phyloP scores from a whole-genome alignment of 2,329 filamentous ascomycete genomes.

The Malbranchea zuffiana region DNA sequence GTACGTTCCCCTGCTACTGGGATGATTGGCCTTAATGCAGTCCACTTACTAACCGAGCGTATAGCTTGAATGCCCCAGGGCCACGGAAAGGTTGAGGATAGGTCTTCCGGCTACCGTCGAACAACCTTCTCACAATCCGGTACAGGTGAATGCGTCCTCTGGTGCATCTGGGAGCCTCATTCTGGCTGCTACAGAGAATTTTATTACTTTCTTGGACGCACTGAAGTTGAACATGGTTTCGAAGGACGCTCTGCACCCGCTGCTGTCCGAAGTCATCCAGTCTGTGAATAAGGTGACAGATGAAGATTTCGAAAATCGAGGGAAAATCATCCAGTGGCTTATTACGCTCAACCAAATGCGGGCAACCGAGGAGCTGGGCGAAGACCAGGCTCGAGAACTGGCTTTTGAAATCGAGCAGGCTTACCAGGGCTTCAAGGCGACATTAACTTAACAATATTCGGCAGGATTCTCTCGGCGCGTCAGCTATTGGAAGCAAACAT shows the following conservation, averaged over 20 bases:
- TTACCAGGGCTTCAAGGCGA: slow-evolving; percentile 85
- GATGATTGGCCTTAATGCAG: neutral
- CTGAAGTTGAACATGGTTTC: slow-evolving; percentile 83
- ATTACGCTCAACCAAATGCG: slow-evolving; percentile 98
- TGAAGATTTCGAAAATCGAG: slow-evolving; percentile 84
- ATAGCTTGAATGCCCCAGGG: slow-evolving; percentile 86
- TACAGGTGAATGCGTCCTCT: slow-evolving; percentile 19
- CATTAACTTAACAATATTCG: no score
- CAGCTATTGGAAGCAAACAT: no score
- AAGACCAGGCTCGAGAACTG: slow-evolving; percentile 78
- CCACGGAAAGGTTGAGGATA: slow-evolving; percentile 82
- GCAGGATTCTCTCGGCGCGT: no score
- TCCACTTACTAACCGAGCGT: neutral
- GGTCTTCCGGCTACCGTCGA: slow-evolving; percentile 79
- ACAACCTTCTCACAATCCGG: slow-evolving; percentile 44
- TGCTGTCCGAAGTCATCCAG: slow-evolving; percentile 91
- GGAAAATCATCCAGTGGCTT: slow-evolving; percentile 97
- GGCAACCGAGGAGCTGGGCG: slow-evolving; percentile 77
- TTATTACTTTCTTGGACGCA: slow-evolving; percentile 95
- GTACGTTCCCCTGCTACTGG: slow-evolving; percentile 43
- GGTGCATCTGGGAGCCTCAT: slow-evolving; percentile 54
- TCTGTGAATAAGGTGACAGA: slow-evolving; percentile 96
- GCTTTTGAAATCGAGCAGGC: slow-evolving; percentile 90
- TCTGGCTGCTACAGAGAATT: slow-evolving; percentile 87
- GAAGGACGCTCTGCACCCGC: slow-evolving; percentile 91